Conservation (phyloP, 495 filamentous ascomycete genomes). For the Copromyces sp. region DNA sequence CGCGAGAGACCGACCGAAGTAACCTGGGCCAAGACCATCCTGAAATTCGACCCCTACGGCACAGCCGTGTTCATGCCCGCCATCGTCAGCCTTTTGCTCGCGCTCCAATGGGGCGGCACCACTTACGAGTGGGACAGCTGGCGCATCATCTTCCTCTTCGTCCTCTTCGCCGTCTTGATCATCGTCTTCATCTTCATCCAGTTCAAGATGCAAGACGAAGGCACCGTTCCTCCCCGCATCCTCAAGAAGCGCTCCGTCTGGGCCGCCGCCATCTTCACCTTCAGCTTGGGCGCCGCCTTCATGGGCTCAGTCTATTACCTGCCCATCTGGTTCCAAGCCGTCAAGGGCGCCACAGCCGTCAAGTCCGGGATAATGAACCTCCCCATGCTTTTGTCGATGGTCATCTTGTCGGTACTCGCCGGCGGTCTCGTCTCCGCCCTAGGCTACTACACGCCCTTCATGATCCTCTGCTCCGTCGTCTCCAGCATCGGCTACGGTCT, state of each 20-base stretch:
- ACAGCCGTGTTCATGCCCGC: slow-evolving; percentile 59
- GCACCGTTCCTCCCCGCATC: slow-evolving; percentile 63
- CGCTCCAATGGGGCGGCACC: slow-evolving; percentile 78
- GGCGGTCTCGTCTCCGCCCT: slow-evolving; percentile 51
- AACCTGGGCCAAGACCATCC: slow-evolving; percentile 36
- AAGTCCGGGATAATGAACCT: slow-evolving; percentile 69
- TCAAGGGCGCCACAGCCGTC: slow-evolving; percentile 58
- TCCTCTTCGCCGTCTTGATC: slow-evolving; percentile 59
- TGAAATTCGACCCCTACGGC: slow-evolving; percentile 57
- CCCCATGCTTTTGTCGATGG: slow-evolving; percentile 56
- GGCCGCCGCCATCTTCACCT: slow-evolving; percentile 40
- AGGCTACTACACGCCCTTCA: slow-evolving; percentile 72
- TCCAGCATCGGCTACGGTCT: slow-evolving; percentile 60
- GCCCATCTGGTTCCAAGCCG: slow-evolving; percentile 84
- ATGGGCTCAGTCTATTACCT: slow-evolving; percentile 63
- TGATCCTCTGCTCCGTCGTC: slow-evolving; percentile 51
- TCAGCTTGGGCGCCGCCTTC: slow-evolving; percentile 52
- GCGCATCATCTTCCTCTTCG: slow-evolving; percentile 61
- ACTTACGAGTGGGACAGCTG: slow-evolving; percentile 55
- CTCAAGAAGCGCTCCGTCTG: slow-evolving; percentile 60
- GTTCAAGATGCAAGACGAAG: slow-evolving; percentile 50
- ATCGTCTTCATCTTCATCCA: slow-evolving; percentile 52
- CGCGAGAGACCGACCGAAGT: slow-evolving; percentile 21
- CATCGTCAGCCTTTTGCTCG: slow-evolving; percentile 63
- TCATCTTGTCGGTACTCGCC: slow-evolving; percentile 49